Percentiles rank a stretch among this genome's conserved stretches.
Conservation (phyloP, 352 stramenopile genomes). For the Phytophthora uliginosa region DNA sequence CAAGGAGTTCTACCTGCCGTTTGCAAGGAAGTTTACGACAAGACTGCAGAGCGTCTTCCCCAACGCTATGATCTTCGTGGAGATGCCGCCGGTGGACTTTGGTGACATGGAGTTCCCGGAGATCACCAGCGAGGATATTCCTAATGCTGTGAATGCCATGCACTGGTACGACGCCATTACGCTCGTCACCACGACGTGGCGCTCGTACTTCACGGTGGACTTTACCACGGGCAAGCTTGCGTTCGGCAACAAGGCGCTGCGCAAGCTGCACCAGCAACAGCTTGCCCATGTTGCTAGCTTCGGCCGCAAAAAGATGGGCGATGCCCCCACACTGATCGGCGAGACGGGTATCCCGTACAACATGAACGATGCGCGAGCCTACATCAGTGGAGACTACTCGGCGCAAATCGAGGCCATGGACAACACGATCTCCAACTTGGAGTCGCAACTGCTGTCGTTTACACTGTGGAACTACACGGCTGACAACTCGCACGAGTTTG, state of each 20-base stretch:
- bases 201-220: conserved; percentile 80
- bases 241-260: conserved; percentile 67
- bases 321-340: conserved; percentile 63
- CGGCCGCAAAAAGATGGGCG: conserved; percentile 47
- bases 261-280: conserved; percentile 62
- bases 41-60: conserved; percentile 64
- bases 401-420: conserved; percentile 63
- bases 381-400: conserved; percentile 54
- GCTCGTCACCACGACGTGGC: conserved; percentile 76
- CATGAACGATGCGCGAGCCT: conserved; percentile 53
- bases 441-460: conserved; percentile 77
- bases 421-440: conserved; percentile 67
- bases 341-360: conserved; percentile 75
- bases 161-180: conserved; percentile 94
- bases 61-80: conserved; percentile 77
- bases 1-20: conserved; percentile 80
- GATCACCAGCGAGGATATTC: conserved; percentile 53
- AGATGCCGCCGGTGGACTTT: conserved; percentile 80
- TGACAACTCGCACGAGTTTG: conserved; percentile 76
- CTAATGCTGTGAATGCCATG: conserved; percentile 79
- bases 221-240: conserved; percentile 57
- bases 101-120: conserved; percentile 60
- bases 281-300: conserved; percentile 63
- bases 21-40: conserved; percentile 61
- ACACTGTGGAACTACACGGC: conserved; percentile 92